Evolutionary conservation across 2,329 filamentous ascomycete species (phyloP), one percentile per base, ranked within the genome.

Genomic region (Ampelomyces quisqualis): DNA sequence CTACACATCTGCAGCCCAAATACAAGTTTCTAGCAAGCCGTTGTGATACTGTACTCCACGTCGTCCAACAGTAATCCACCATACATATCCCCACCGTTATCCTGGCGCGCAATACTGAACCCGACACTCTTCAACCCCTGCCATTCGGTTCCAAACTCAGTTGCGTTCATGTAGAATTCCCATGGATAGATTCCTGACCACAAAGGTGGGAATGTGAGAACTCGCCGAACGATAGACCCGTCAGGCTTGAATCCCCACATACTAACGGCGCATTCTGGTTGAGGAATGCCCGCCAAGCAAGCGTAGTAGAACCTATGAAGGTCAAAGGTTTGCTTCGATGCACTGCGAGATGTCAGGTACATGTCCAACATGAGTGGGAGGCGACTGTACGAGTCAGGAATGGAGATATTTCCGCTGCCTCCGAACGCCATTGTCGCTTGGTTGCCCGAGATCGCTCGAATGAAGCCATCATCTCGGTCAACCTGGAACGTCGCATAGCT

Each of bases 51-150:
- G 23, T 57, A 57, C 38, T 44, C 49, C 11, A 57, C 44, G 43
- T 57, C 53, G 42, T 57, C 53, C 34, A 57, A 39, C 23, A 47
- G 47, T 21, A 57, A 38, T 9, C 53, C 53, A 9, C 49, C 53
- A 46, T 34, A 57, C 49, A 57, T 50, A 38, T 55, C 45, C 4
- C 51, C 53, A 6, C 49, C 53, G 43, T 57, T 49, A 45, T 57
- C 53, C 24, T 37, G 38, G 18, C 51, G 41, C 5, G 53, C 49
- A 36, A 57, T 57, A 19, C 49, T 51, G 27, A 57, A 57, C n/a
- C 53, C 51, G 4, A 57, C 22, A 45, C 53, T 57, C 46, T 51
- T 51, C 20, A 57, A 26, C 13, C 41, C 49, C 14, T 28, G 20
- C 49, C 49, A 57, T 8, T 53, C 40, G 4, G 28, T 13, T 4